A percentile compares a stretch with the other conserved stretches of the same genome.
Evolutionary conservation across 2,329 filamentous ascomycete genomes (phyloP).

Genomic region (Neopestalotiopsis rosae): DNA sequence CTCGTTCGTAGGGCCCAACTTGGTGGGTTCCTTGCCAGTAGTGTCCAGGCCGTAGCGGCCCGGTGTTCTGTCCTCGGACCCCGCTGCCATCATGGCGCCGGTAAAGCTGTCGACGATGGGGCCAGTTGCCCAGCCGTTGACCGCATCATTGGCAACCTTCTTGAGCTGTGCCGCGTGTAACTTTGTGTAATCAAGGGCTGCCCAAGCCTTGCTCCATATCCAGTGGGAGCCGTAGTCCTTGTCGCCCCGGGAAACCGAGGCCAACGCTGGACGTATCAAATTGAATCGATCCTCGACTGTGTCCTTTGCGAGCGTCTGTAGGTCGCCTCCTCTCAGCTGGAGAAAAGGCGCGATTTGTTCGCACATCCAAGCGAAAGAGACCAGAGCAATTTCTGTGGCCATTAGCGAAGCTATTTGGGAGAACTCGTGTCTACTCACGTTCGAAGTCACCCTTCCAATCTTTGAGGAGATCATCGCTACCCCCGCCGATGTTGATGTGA

Average conservation of each 20-base stretch:
- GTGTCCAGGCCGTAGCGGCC: slow-evolving; percentile 15
- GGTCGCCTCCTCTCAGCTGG: slow-evolving; percentile 15
- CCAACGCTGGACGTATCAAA: slow-evolving; percentile 19
- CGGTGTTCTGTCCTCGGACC: slow-evolving; percentile 16
- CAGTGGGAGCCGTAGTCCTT: background rate
- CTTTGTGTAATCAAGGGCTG: background rate
- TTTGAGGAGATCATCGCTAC: slow-evolving; percentile 36
- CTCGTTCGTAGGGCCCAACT: slow-evolving; percentile 18
- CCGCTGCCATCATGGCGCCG: slow-evolving; percentile 17
- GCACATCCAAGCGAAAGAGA: slow-evolving; percentile 24
- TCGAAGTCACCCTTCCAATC: slow-evolving; percentile 23
- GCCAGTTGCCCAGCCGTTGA: slow-evolving; percentile 25
- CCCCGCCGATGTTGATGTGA: slow-evolving; percentile 57
- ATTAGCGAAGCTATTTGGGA: slow-evolving; percentile 1
- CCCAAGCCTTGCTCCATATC: slow-evolving; percentile 6
- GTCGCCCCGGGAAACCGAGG: background rate
- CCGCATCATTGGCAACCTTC: slow-evolving; percentile 14
- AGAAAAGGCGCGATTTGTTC: slow-evolving; percentile 22
- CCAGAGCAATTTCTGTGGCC: slow-evolving; percentile 21
- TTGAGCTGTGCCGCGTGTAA: background rate
- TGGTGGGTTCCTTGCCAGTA: slow-evolving; percentile 1
- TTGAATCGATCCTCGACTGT: slow-evolving; percentile 20
- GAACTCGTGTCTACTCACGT: slow-evolving; percentile 17
- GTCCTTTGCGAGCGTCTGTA: background rate
- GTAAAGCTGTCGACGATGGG: slow-evolving; percentile 22